These are phyloP conservation scores for Penicillium arizonense DNA, from an alignment of 495 filamentous ascomycete genomes.

Conservation along the genomic window DNA sequence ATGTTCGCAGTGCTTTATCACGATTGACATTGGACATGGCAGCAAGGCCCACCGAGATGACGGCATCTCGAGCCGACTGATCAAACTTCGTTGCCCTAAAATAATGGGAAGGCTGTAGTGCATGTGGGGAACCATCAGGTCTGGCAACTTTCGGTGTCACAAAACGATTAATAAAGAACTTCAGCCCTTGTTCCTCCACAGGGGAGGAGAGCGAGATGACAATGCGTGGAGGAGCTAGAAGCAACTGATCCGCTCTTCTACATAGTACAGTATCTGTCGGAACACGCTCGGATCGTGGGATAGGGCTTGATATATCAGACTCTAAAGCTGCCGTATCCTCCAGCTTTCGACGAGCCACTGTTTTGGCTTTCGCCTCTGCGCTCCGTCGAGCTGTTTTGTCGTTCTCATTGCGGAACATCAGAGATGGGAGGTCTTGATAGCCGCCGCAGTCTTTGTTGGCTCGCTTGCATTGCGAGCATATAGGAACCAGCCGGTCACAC, in stretches of 20 bases:
- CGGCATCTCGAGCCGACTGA: conserved; percentile 15
- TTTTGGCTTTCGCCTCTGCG: conserved; percentile 14
- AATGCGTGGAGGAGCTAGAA: neutral
- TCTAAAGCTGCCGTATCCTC: neutral
- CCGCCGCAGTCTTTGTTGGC: conserved; percentile 24
- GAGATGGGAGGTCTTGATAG: conserved; percentile 20
- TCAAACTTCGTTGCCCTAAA: conserved; percentile 2
- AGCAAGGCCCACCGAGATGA: conserved; percentile 23
- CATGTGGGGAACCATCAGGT: neutral
- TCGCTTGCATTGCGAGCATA: conserved; percentile 25
- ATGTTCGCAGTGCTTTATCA: conserved; percentile 13
- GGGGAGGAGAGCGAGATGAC: conserved; percentile 4
- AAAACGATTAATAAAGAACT: conserved; percentile 21
- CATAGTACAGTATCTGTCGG: neutral
- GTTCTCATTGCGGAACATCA: conserved; percentile 23
- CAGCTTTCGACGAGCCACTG: conserved; percentile 8
- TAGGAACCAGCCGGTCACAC: conserved; percentile 24
- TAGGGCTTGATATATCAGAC: neutral
- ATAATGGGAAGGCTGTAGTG: neutral
- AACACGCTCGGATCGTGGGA: neutral
- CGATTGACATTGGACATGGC: conserved; percentile 24
- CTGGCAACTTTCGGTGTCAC: conserved; percentile 1
- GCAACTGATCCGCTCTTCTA: neutral
- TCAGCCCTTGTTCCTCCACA: conserved; percentile 18
- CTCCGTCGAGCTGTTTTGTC: conserved; percentile 19